Percentiles rank a stretch among this genome's conserved stretches.
These are phyloP conservation scores for Ophiocordyceps camponoti-leonardi DNA, from an alignment of 2,329 filamentous ascomycete species.

Conservation along the genomic window DNA sequence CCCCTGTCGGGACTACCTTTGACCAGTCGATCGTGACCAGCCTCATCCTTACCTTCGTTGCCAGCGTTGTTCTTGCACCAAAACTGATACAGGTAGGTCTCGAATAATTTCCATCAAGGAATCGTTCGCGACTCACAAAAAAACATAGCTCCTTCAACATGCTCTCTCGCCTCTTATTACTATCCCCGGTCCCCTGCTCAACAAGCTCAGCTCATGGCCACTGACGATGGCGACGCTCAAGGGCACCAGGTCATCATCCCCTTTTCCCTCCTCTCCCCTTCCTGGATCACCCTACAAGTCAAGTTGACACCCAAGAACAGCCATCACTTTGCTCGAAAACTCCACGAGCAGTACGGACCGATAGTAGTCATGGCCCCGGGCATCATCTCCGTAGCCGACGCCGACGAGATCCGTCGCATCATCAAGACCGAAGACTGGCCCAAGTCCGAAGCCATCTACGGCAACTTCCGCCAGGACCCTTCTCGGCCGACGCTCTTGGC, in stretches of 20 bases:
- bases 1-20: not conserved
- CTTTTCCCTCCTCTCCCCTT: not conserved
- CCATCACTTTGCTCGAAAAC: not conserved
- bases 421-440: not conserved
- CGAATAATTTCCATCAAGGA: no score
- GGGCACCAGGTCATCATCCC: not conserved
- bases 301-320: not conserved
- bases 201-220: slow-evolving; percentile 1
- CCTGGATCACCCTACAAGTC: not conserved
- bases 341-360: not conserved
- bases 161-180: not conserved
- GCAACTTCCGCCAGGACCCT: slow-evolving; percentile 1
- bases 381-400: not conserved
- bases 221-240: not conserved
- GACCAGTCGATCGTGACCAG: not conserved
- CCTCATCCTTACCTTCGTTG: not conserved
- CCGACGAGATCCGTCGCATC: not conserved
- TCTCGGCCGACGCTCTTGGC: slow-evolving; percentile 1
- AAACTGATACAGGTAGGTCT: not conserved
- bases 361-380: not conserved
- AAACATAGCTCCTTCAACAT: not conserved
- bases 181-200: not conserved
- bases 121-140: not conserved
- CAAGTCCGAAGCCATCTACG: slow-evolving; percentile 1
- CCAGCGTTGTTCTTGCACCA: not conserved